These are phyloP conservation scores for Trichoderma sp. DNA, from an alignment of 2,329 filamentous ascomycete genomes.

Conservation along the genomic window DNA sequence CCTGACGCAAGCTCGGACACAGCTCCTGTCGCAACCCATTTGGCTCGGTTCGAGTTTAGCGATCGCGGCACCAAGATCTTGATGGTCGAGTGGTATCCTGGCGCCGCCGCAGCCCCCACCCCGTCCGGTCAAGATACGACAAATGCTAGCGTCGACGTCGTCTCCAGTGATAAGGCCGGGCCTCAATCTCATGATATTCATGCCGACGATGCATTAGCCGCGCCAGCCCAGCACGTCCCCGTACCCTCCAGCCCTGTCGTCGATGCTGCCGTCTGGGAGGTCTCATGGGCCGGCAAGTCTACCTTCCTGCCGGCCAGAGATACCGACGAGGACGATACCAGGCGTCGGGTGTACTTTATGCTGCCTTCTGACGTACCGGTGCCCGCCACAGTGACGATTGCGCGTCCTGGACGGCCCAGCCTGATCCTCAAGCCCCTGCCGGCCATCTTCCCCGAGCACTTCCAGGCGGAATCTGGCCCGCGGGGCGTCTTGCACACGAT, in stretches of 20 bases:
- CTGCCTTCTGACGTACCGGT: conserved; percentile 69
- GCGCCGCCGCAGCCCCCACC: conserved; percentile 22
- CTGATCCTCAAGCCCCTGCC: conserved; percentile 74
- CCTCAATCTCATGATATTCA: conserved; percentile 16
- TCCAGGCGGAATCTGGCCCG: conserved; percentile 68
- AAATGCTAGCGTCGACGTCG: background rate
- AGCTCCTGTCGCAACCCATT: conserved; percentile 35
- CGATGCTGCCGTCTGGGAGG: conserved; percentile 58
- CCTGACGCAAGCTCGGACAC: conserved; percentile 22
- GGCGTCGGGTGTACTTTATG: conserved; percentile 73
- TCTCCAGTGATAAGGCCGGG: conserved; percentile 3
- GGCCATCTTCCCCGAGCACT: conserved; percentile 77
- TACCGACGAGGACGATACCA: conserved; percentile 32
- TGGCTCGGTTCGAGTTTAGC: conserved; percentile 79
- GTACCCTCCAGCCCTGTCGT: conserved; percentile 12
- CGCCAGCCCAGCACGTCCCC: background rate
- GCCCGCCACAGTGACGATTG: conserved; percentile 68
- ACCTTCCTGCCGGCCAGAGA: conserved; percentile 63
- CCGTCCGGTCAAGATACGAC: conserved; percentile 6
- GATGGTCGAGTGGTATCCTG: conserved; percentile 82
- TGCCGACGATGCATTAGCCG: background rate
- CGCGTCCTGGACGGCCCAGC: conserved; percentile 39
- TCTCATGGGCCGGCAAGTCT: conserved; percentile 80
- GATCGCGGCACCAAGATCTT: conserved; percentile 87
- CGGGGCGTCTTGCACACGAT: conserved; percentile 85